Base-by-base conservation (phyloP, 805 yeast genomes). In the Saturnispora diversa region DNA sequence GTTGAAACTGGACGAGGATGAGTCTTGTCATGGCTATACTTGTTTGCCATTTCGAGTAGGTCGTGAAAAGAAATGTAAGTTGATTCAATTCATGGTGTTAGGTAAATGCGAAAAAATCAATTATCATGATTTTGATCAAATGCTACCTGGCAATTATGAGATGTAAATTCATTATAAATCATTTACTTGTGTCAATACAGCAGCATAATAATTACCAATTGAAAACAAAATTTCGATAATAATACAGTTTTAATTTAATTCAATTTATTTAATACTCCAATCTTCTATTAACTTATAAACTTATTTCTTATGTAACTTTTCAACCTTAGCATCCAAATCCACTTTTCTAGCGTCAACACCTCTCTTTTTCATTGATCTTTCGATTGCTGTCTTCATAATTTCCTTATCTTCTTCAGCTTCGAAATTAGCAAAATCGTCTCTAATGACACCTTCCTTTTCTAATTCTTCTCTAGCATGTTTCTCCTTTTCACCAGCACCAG, bases 401-500 rank as follows among this genome's bases (percentile, higher is more conserved):
- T 71, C 74, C 49, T 72, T 72, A 66, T 88, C 97, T 50, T 74
- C 90, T 20, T 72, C 80, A 37, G 77, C 75, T 41, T 84, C 81
- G 58, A 88, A 87, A 41, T 69, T 70, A 44, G 96, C 88, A 53
- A 88, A 88, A 62, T 90, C 97, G 48, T 69, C 88, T 55, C 82
- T 71, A 51, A 87, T 85, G 48, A 87, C 72, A 55, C 88, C 82
- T 64, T 84, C 94, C 54, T 80, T 82, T 7, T 49, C 59, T 43
- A 79, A 84, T 63, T 84, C 95, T 35, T 80, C 74, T 66, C 90
- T 72, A n/a, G 94, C 92, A 44, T 72, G 62, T 25, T 68, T 65
- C 63, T 85, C 95, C 67, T 84, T 85, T 63, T 85, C 95, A 56
- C 73, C 73, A 17, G 95, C 94, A 50, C 92, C 90, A 6, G 92